Conservation (phyloP, 805 yeast genomes). For the Metschnikowia chrysomelidarum region DNA sequence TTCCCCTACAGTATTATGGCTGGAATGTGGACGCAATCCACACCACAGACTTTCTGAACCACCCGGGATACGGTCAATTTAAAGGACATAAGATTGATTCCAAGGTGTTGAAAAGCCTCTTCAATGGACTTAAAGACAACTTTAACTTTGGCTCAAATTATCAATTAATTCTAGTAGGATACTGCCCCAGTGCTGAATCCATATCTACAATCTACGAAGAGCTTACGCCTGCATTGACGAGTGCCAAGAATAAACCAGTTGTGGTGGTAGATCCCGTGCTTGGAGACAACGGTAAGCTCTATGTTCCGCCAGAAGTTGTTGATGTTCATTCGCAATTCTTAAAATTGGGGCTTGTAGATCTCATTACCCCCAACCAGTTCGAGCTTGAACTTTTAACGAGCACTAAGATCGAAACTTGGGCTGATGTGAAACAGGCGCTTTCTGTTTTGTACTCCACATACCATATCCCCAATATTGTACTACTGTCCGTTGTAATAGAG, state of each 20-base stretch:
- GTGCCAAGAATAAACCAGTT: slow-evolving; percentile 35
- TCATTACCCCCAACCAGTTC: slow-evolving; percentile 88
- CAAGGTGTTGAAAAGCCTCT: slow-evolving; percentile 46
- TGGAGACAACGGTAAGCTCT: slow-evolving; percentile 85
- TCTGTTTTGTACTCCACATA: slow-evolving; percentile 41
- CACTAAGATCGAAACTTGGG: slow-evolving; percentile 38
- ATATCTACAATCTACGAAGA: slow-evolving; percentile 47
- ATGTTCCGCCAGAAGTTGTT: slow-evolving; percentile 61
- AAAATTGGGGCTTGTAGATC: slow-evolving; percentile 46
- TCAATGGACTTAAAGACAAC: slow-evolving; percentile 53
- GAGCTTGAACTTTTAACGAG: slow-evolving; percentile 74
- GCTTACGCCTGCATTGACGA: slow-evolving; percentile 35
- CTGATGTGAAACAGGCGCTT: slow-evolving; percentile 39
- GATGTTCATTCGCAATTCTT: slow-evolving; percentile 55
- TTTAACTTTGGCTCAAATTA: slow-evolving; percentile 43
- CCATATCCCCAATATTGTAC: slow-evolving; percentile 50
- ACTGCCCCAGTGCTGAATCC: slow-evolving; percentile 59
- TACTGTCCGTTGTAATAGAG: slow-evolving; percentile 52
- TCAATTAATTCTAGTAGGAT: slow-evolving; percentile 75
- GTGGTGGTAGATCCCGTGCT: slow-evolving; percentile 88
- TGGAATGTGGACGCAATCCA: slow-evolving; percentile 22
- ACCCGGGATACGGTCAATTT: slow-evolving; percentile 20
- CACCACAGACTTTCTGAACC: slow-evolving; percentile 22
- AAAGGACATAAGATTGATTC: slow-evolving; percentile 36
- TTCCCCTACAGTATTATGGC: slow-evolving; percentile 19